A percentile compares a stretch with the other conserved stretches of the same genome.
Conservation (phyloP, 2,329 filamentous ascomycete species). For the Ceratocystis cubensis region DNA sequence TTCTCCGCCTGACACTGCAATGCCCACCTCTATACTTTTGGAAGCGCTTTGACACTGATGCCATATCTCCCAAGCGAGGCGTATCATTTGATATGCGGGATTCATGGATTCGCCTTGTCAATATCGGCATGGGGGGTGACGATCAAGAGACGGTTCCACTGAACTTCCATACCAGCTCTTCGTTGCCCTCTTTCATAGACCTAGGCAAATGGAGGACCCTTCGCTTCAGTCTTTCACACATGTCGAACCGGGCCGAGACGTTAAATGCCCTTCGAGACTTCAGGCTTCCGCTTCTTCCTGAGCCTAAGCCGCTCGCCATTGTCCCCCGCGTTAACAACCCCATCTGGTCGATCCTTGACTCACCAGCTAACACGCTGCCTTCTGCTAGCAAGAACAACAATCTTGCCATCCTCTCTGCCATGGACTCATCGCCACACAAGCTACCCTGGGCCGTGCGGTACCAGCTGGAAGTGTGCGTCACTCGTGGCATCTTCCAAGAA, state of each 20-base stretch:
- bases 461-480: conserved; percentile 88
- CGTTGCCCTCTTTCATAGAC: conserved; percentile 33
- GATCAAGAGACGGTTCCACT: conserved; percentile 26
- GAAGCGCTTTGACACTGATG: conserved; percentile 26
- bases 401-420: conserved; percentile 10
- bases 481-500: conserved; percentile 63
- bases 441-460: conserved; percentile 68
- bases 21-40: conserved; percentile 39
- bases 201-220: conserved; percentile 48
- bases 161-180: conserved; percentile 30
- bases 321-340: background rate
- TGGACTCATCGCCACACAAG: conserved; percentile 1
- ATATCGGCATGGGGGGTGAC: conserved; percentile 27
- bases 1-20: conserved; percentile 32
- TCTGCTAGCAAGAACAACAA: conserved; percentile 9
- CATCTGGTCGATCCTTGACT: conserved; percentile 13
- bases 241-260: conserved; percentile 29
- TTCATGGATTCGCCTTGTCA: conserved; percentile 41
- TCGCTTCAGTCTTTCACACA: conserved; percentile 32
- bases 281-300: conserved; percentile 35
- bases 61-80: background rate
- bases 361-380: background rate
- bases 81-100: conserved; percentile 29
- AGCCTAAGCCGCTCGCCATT: conserved; percentile 3
- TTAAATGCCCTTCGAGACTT: conserved; percentile 52